phyloP scores from a whole-genome alignment of 306 rosid species.

The Rosa persica region DNA sequence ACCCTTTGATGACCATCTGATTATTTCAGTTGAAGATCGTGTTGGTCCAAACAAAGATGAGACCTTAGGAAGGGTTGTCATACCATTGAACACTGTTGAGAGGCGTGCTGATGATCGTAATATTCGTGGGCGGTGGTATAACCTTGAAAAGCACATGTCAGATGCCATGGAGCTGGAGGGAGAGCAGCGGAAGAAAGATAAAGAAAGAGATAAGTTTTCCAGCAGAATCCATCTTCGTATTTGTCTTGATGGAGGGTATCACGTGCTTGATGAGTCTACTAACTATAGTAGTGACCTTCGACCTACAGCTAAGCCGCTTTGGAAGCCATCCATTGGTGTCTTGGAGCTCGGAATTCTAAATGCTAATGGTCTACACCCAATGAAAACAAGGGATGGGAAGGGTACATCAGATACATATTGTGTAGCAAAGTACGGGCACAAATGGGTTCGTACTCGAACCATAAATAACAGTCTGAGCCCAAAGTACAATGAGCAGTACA shows the following conservation, averaged over 20 bases:
- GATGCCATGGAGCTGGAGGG: constrained; percentile 73
- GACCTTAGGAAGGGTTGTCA: constrained; percentile 54
- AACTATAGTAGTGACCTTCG: constrained; percentile 87
- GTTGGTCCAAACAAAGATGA: constrained; percentile 74
- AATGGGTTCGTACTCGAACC: constrained; percentile 95
- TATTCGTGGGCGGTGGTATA: constrained; percentile 54
- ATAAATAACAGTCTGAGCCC: constrained; percentile 61
- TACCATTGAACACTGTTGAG: constrained; percentile 49
- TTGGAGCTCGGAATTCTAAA: constrained; percentile 82
- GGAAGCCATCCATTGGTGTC: constrained; percentile 78
- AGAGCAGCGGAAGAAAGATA: constrained; percentile 52
- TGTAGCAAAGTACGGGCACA: constrained; percentile 88
- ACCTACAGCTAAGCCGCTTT: constrained; percentile 63
- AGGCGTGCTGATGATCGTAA: constrained; percentile 65
- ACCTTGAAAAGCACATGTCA: constrained; percentile 58
- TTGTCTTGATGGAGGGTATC: constrained; percentile 92
- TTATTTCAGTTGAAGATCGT: constrained; percentile 69
- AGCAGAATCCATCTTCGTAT: constrained; percentile 60
- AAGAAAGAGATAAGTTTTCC: constrained; percentile 47
- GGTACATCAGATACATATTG: constrained; percentile 75
- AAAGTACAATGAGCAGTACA: constrained; percentile 85
- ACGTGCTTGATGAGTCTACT: constrained; percentile 89
- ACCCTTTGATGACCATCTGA: constrained; percentile 79
- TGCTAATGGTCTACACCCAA: constrained; percentile 65
- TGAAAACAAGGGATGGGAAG: constrained; percentile 65